Conservation (phyloP, 495 filamentous ascomycete species). For the Podospora comata region DNA sequence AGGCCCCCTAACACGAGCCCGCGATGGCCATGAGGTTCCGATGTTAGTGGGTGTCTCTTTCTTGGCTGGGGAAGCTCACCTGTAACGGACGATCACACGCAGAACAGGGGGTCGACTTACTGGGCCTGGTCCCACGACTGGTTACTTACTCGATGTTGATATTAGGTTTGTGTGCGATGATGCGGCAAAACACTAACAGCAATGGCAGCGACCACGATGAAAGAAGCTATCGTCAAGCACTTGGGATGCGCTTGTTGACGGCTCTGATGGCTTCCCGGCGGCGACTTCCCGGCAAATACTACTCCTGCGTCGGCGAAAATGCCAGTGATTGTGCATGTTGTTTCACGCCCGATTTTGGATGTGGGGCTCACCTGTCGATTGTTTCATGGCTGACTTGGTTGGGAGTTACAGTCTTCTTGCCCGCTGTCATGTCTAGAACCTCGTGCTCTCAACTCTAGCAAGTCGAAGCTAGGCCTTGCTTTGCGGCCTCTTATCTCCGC, state of each 20-base stretch:
- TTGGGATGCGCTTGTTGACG: neutral
- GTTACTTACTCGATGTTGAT: neutral
- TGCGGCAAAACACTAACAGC: neutral
- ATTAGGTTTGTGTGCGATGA: neutral
- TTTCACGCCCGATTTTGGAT: conserved; percentile 1
- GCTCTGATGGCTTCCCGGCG: neutral
- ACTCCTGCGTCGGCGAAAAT: neutral
- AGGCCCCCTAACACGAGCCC: conserved; percentile 5
- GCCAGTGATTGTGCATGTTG: neutral
- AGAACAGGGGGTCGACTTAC: neutral
- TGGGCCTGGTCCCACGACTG: neutral
- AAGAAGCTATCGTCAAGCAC: neutral
- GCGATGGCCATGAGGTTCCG: neutral
- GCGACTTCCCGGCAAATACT: neutral
- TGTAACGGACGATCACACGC: conserved; percentile 12
- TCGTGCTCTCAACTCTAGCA: neutral
- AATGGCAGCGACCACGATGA: no score
- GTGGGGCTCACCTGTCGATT: neutral
- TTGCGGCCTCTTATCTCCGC: neutral
- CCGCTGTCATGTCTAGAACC: neutral
- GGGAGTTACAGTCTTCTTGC: neutral
- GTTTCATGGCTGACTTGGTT: conserved; percentile 10
- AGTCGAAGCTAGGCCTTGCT: neutral
- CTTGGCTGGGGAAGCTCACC: conserved; percentile 4
- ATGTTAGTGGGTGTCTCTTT: conserved; percentile 1